Base-by-base conservation (phyloP, 352 stramenopile genomes). In the Pythium vanterpoolii region DNA sequence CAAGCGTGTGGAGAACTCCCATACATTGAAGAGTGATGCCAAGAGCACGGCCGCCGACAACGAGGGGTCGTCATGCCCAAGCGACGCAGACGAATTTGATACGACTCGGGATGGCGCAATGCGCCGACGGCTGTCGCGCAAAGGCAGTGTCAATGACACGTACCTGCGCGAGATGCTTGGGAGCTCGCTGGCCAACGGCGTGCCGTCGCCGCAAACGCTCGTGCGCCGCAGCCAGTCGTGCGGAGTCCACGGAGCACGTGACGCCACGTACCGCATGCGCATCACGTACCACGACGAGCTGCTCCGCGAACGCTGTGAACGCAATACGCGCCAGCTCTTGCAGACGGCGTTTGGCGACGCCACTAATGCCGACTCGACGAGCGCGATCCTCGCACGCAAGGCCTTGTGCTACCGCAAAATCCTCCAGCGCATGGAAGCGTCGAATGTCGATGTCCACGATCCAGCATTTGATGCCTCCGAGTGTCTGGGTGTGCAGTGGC, bases 351-450 rank as follows among this genome's bases (percentile, higher is more conserved):
- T 64, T 27, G 55, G 52, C 43, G 50, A 55, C 5, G 47, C 40
- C 3, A 53, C 27, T n/a, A n/a, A n/a, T 10, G 45, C 55, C 27
- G 31, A 55, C 31, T 62, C 60, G 11, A 72, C 49, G 18, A 72
- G 62, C 18, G 56, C 60, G 1, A 63, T 57, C 4, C 48, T 69
- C 13, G 65, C 65, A 18, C 56, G 57, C 30, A 73, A 73, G 49
- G 66, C 66, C 16, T 57, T 73, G 27, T 42, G 57, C 28, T 73
- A 71, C 57, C 66, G 56, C 52, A 70, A 68, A 33, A 59, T 73
- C 42, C 36, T 73, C 16, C 40, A 62, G 36, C 63, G 53, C 28
- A 58, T 73, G 52, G 66, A 73, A 36, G 62, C 51, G 9, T 49
- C 38, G 10, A 62, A 73, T 34, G 46, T 62, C 6, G 62, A 73